Base-by-base conservation (phyloP, 495 filamentous ascomycete genomes). In the Bacidia rubella region DNA sequence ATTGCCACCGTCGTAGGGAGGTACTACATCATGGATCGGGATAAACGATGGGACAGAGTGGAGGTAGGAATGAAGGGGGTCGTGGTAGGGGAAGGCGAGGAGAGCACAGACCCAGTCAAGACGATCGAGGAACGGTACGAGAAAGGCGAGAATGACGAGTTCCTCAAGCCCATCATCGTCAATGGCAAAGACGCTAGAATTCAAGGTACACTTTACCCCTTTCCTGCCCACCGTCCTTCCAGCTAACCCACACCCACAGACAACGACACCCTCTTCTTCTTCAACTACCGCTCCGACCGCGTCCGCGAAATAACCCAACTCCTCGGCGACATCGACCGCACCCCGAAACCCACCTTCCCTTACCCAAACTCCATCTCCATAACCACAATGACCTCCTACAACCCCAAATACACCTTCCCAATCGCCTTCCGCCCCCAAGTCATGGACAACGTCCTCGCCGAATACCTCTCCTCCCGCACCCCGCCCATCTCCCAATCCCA, bases 271-370 rank as follows among this genome's bases (percentile, higher is more conserved):
- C 79, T 95, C 61, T 96, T 98, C 77, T 96, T 96, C 81, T 98
- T 98, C 85, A 98, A 98, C 79, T 98, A 98, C 78, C 90, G 92
- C 60, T 96, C 92, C 35, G 92, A 98, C 64, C 90, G 92, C 66
- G 90, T 94, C 48, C 87, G 93, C 59, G 90, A 98, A 65, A 83
- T 97, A 64, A 95, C 90, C 50, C 92, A 97, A 71, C 74, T 97
- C 42, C 73, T 98, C 24, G 93, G 92, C 62, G 85, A 82, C 64
- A 79, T 88, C 60, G 93, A 98, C 72, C 84, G 85, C 60, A 92
- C 87, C 17, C 88, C 90, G 47, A 75, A 73, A 55, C 87, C 92
- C 51, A 86, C 95, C 64, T 94, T 96, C 75, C 81, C 88, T 26
- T 97, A 90, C 74, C 92, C 92, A 49, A 90, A 90, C 73, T 76